These are phyloP conservation scores for Nicotiana undulata DNA, from an alignment of 257 asterid genomes.

Conservation along the genomic window DNA sequence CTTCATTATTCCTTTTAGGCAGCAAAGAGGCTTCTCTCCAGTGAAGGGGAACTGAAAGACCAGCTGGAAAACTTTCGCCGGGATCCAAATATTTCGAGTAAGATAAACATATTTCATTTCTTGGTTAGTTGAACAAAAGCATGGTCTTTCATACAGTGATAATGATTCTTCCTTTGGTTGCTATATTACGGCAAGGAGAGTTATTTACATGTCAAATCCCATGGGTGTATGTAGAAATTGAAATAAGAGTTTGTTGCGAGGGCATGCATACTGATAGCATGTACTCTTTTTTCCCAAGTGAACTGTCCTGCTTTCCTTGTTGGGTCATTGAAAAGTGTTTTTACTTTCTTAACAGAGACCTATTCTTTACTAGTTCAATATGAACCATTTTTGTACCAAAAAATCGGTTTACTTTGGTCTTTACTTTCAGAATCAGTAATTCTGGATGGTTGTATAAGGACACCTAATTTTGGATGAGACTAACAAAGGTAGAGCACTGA, in stretches of 20 bases:
- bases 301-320: background rate
- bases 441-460: too few relatives aligned
- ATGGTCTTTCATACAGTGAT: background rate
- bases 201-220: background rate
- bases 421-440: background rate
- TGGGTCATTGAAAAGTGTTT: background rate
- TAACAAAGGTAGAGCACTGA: too few relatives aligned
- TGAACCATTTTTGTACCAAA: background rate
- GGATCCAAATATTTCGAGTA: conserved; percentile 66
- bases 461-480: too few relatives aligned
- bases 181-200: background rate
- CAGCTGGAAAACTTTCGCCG: conserved; percentile 61
- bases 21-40: conserved; percentile 74
- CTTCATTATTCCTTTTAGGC: conserved; percentile 41
- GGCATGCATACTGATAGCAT: background rate
- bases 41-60: conserved; percentile 57
- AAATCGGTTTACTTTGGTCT: background rate
- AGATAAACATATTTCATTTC: conserved; percentile 19
- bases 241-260: background rate
- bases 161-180: background rate
- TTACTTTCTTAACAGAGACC: background rate
- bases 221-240: background rate
- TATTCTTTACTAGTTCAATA: background rate
- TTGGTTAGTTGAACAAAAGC: conserved; percentile 1
- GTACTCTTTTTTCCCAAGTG: background rate